Evolutionary conservation across 2,329 filamentous ascomycete species (phyloP), one percentile per base, ranked within the genome.

Genomic region (Stenocarpella maydis): DNA sequence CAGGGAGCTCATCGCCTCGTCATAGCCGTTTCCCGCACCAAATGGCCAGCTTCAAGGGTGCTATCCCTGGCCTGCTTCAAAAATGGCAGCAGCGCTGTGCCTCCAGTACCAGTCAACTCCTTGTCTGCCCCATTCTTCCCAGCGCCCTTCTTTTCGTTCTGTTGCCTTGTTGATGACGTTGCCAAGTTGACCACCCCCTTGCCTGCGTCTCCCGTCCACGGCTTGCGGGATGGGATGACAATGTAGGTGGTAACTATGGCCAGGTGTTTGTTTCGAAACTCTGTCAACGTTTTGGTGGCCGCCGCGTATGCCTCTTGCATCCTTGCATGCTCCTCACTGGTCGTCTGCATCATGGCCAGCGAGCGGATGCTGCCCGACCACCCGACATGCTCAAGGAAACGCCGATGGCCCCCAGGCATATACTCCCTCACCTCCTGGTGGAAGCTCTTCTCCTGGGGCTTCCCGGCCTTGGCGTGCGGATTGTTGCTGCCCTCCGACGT

Each of bases 221-320:
- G 76, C 69, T 83, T 80, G 65, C 80, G 86, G 0, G 92, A 92
- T 28, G 94, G 94, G 67, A 96, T 83, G 73, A 98, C 90, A 75
- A 98, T 97, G 79, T 97, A 98, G 60, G 94, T 87, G 41, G 93
- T 92, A 3, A 98, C 95, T 69, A 98, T 93, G 78, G 93, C 90
- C 74, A 98, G 92, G 77, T 98, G 95, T 76, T 92, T 94, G 78
- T 95, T 92, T 67, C 95, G 86, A 76, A 98, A 91, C 24, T 87
- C 84, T 14, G 90, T 88, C 52, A 98, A 84, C 80, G 94, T 93
- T 26, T 90, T 88, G 1, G 95, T 87, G 52, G 93, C 94, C 0
- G 87, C 86, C 69, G 93, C 90, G 77, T 93, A 98, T 0, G 84
- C 80, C 1, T 74, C 74, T 12, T 78, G 77, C 4, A 87, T 76